Evolutionary conservation across 306 rosid genomes (phyloP).

Genomic region (Lathyrus sativus): DNA sequence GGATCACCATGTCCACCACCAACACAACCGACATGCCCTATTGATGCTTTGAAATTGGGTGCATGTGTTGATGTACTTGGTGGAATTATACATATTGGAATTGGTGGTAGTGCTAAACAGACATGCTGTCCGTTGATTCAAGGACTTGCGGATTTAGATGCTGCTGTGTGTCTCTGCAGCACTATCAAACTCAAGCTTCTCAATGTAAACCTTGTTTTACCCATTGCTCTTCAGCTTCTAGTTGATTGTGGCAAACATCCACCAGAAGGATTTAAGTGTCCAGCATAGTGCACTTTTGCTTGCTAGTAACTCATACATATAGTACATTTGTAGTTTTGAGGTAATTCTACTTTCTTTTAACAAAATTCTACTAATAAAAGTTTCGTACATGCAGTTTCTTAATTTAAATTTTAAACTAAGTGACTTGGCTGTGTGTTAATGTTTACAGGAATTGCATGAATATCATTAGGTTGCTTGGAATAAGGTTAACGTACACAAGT

Average conservation of each 20-base stretch:
- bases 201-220: slow-evolving; percentile 63
- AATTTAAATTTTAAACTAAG: neutral
- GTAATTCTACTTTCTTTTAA: neutral
- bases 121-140: slow-evolving; percentile 76
- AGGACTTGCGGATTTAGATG: slow-evolving; percentile 80
- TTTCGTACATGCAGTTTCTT: neutral
- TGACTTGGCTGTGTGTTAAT: neutral
- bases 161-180: slow-evolving; percentile 87
- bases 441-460: slow-evolving; percentile 39
- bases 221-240: slow-evolving; percentile 84
- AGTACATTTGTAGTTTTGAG: neutral
- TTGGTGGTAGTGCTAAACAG: slow-evolving; percentile 66
- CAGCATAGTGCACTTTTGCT: slow-evolving; percentile 28
- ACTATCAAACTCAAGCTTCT: slow-evolving; percentile 78
- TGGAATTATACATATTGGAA: slow-evolving; percentile 81
- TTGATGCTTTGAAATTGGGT: slow-evolving; percentile 68
- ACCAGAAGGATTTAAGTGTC: slow-evolving; percentile 70
- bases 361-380: neutral
- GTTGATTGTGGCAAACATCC: slow-evolving; percentile 89
- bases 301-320: slow-evolving; percentile 5
- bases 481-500: slow-evolving; percentile 28
- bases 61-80: slow-evolving; percentile 87
- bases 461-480: slow-evolving; percentile 24
- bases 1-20: slow-evolving; percentile 57
- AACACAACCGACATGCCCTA: slow-evolving; percentile 59